These are phyloP conservation scores for Phytophthora sp. DNA, from an alignment of 352 stramenopile genomes.

Conservation along the genomic window DNA sequence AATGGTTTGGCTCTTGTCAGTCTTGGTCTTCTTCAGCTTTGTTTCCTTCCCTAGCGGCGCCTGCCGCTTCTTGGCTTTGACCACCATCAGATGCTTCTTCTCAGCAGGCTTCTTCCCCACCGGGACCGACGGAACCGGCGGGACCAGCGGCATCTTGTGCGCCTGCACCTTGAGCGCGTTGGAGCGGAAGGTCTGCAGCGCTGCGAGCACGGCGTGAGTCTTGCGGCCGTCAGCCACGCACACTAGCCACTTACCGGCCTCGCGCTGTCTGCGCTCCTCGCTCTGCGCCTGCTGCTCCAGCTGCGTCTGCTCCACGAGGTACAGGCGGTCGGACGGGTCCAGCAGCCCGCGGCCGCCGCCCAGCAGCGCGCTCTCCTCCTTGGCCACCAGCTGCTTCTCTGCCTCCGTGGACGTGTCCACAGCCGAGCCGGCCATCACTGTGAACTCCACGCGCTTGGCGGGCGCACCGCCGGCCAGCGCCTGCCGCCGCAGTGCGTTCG, in stretches of 20 bases:
- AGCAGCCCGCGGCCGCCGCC: conserved; percentile 64
- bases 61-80: conserved; percentile 67
- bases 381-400: conserved; percentile 61
- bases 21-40: conserved; percentile 33
- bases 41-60: conserved; percentile 6
- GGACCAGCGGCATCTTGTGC: conserved; percentile 11
- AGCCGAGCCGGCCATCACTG: conserved; percentile 23
- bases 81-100: conserved; percentile 34
- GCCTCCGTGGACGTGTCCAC: conserved; percentile 80
- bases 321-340: conserved; percentile 77
- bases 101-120: too few species aligned
- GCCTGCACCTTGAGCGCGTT: conserved; percentile 59
- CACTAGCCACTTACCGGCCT: conserved; percentile 31
- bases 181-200: conserved; percentile 67
- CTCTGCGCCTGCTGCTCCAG: conserved; percentile 44
- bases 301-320: conserved; percentile 70
- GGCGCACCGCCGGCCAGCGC: conserved; percentile 22
- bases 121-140: too few species aligned
- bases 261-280: conserved; percentile 37
- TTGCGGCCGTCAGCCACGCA: not conserved
- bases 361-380: conserved; percentile 40
- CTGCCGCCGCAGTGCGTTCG: conserved; percentile 39
- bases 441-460: conserved; percentile 66
- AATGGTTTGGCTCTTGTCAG: conserved; percentile 9
- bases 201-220: conserved; percentile 31